phyloP scores from a whole-genome alignment of 768 basidiomycete genomes.

The Suillus ampliporus region DNA sequence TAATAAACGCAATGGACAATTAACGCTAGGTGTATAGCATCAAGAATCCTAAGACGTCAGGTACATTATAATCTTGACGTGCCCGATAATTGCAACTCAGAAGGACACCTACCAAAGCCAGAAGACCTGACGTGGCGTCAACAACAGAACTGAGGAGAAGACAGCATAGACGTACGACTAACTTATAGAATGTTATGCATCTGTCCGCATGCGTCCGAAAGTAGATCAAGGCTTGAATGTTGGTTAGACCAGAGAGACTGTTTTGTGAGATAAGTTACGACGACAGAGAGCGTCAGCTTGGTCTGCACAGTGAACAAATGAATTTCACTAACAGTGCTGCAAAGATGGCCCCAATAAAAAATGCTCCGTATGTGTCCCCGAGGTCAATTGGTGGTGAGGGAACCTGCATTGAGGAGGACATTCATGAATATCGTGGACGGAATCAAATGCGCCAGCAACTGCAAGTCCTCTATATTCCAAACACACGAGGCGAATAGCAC shows the following conservation, averaged over 20 bases:
- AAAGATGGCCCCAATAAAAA: not conserved
- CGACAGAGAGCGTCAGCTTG: not conserved
- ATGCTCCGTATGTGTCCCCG: not conserved
- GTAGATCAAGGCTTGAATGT: constrained; percentile 9
- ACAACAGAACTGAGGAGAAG: not conserved
- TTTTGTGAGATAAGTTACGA: not conserved
- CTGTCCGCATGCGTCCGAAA: constrained; percentile 1
- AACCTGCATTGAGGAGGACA: not conserved
- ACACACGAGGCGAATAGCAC: not conserved
- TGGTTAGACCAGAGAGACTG: constrained; percentile 13
- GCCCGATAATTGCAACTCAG: not conserved
- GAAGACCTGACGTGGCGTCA: constrained; percentile 7
- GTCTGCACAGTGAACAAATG: not conserved
- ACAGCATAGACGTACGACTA: constrained; percentile 2
- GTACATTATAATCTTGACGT: not conserved
- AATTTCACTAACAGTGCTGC: not conserved
- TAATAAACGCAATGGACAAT: constrained; percentile 42
- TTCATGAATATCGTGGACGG: not conserved
- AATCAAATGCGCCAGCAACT: not conserved
- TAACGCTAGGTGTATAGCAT: constrained; percentile 41
- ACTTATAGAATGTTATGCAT: not conserved
- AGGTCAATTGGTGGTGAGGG: not conserved
- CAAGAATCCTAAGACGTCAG: constrained; percentile 35
- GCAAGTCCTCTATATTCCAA: not conserved
- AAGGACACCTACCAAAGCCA: constrained; percentile 15